Base-by-base conservation (phyloP, 1,284 basidiomycete genomes). In the Ustilago hordei region DNA sequence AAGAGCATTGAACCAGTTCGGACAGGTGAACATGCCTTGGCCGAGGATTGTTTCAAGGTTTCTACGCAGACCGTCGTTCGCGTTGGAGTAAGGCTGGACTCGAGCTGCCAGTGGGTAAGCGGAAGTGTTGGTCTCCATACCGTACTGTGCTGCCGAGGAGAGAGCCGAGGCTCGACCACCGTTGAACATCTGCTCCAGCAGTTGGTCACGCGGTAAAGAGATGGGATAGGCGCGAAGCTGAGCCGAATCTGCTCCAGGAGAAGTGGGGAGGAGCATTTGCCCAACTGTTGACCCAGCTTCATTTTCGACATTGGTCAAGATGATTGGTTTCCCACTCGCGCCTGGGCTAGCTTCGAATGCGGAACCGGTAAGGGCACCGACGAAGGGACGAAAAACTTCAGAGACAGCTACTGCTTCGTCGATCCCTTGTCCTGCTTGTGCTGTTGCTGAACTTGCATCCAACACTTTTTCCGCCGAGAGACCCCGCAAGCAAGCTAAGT, bases 271-370 rank as follows among this genome's bases (percentile, higher is more conserved):
- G 12, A 80, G 64, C 47, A 72, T 36, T 3, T 23, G 17, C 0
- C 73, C 79, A 1, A 80, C 57, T 3, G 45, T 55, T 0, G 65
- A 65, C 0, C 81, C 81, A 8, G 59, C 70, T 58, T 83, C 81
- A 61, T 83, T 83, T 38, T 61, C 56, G 23, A 83, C 79, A 28
- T 75, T 82, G 4, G 77, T 72, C 11, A 79, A 55, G 38, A 83
- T 69, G 41, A 81, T 48, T 19, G 63, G 48, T 55, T 70, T 79
- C 7, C 15, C 6, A 1, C 56, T 28, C 19, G 17, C 60, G 1
- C 36, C 32, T 0, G 74, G 69, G 15, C 68, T 32, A 9, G 13
- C 12, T 45, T 76, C 69, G 43, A 76, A 71, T 3, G 65, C n/a
- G 6, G 58, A 4, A 1, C 64, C 74, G 4, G 78, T 70, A 36